phyloP scores from a whole-genome alignment of 2,329 filamentous ascomycete species.

The Curvularia sp. region DNA sequence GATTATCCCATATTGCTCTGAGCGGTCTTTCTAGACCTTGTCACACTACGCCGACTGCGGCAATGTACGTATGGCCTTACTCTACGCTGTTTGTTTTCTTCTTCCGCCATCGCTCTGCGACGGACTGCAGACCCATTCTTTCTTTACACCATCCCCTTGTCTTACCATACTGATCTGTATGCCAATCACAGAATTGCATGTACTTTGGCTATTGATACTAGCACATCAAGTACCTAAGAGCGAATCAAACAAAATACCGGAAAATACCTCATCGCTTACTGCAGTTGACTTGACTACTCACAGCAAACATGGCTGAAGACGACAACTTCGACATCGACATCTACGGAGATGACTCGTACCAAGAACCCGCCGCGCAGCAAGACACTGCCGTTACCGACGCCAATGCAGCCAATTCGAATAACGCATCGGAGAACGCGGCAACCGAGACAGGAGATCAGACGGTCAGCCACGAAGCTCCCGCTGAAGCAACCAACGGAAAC shows the following conservation, averaged over 20 bases:
- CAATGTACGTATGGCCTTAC: constrained; percentile 52
- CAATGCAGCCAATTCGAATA: constrained; percentile 26
- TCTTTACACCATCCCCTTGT: constrained; percentile 22
- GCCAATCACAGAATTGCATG: constrained; percentile 47
- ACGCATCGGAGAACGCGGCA: constrained; percentile 20
- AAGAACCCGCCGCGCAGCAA: constrained; percentile 34
- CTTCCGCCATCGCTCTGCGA: constrained; percentile 18
- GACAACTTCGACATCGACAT: constrained; percentile 76
- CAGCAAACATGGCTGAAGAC: constrained; percentile 61
- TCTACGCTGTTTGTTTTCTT: constrained; percentile 34
- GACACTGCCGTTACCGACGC: constrained; percentile 36
- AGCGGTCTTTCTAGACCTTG: constrained; percentile 45
- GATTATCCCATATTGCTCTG: constrained; percentile 41
- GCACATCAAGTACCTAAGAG: constrained; percentile 49
- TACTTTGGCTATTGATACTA: constrained; percentile 47
- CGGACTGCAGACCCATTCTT: constrained; percentile 22
- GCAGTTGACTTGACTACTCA: constrained; percentile 34
- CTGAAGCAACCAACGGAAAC: constrained; percentile 31
- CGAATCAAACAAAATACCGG: constrained; percentile 46
- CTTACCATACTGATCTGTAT: constrained; percentile 47
- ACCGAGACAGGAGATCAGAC: constrained; percentile 19
- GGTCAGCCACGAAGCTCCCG: constrained; percentile 31
- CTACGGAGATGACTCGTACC: constrained; percentile 65
- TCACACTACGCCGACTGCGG: constrained; percentile 41
- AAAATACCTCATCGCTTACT: constrained; percentile 31